Evolutionary conservation across 2,329 filamentous ascomycete genomes (phyloP), one percentile per base, ranked within the genome.

Genomic region (Fusarium albosuccineum): DNA sequence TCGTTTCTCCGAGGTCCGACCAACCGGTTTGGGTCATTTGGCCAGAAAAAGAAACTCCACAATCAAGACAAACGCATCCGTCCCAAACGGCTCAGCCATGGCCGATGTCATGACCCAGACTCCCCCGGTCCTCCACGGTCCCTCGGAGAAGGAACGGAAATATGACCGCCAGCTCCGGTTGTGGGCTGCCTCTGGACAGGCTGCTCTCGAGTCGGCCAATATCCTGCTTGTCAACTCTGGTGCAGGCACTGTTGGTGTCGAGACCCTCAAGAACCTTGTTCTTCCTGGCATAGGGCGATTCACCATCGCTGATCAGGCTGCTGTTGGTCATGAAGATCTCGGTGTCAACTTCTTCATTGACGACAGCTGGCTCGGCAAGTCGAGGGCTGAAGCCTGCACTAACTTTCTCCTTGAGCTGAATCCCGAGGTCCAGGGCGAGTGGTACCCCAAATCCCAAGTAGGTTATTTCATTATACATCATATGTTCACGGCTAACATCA

Each of bases 311-410:
- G 96, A 99, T 74, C 89, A 91, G 7, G 87, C 89, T 1, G 78
- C 86, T 3, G 94, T 99, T n/a, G 84, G 83, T 1, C 91, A 97
- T 70, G 85, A 89, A 41, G 96, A 99, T 74, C 83, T 99, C 40
- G 96, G 97, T 5, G 91, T 97, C 66, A 99, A 99, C 80, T 99
- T 99, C 85, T 99, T 99, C 74, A 84, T 99, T 0, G 93, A 97
- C 64, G 89, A 96, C 71, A 82, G 85, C 49, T 91, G 89, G 67
- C 77, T 97, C 37, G 94, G 94, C 54, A 90, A 89, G 73, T 89
- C 89, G 27, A 89, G 96, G 70, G 93, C 95, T 2, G 87, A 93
- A 76, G 90, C 92, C 75, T 92, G 91, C 56, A 90, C 91, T 60
- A 89, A 90, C 64, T 84, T 95, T 56, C 83, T 99, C 42, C 84